Conservation (phyloP, 2,329 filamentous ascomycete genomes). For the Juglanconis oblonga region DNA sequence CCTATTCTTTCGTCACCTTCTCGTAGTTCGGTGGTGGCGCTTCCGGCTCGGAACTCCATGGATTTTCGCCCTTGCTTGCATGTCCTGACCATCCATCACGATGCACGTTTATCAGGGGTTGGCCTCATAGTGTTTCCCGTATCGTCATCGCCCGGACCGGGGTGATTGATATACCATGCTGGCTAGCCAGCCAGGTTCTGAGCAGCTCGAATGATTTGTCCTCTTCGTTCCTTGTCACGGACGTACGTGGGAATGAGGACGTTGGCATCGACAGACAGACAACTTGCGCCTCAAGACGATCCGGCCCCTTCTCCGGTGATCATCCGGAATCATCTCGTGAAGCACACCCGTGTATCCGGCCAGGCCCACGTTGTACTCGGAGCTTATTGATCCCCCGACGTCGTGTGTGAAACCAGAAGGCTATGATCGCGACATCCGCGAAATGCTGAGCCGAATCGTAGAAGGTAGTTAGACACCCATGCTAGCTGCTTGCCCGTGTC, state of each 20-base stretch:
- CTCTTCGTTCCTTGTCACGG: not conserved
- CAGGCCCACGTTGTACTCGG: not conserved
- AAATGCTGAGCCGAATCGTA: not conserved
- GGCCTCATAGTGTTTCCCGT: too few species aligned
- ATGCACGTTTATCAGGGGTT: too few species aligned
- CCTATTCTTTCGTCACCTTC: too few species aligned
- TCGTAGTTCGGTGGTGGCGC: too few species aligned
- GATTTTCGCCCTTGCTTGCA: too few species aligned
- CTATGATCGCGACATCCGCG: slow-evolving; percentile 5
- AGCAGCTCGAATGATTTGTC: too few species aligned
- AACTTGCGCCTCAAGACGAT: slow-evolving; percentile 19
- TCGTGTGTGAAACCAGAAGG: slow-evolving; percentile 15
- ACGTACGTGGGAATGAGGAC: slow-evolving; percentile 15
- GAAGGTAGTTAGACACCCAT: not conserved
- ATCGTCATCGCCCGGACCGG: too few species aligned
- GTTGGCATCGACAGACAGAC: slow-evolving; percentile 20
- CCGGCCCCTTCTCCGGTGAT: slow-evolving; percentile 11
- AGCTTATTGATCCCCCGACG: not conserved
- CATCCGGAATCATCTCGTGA: slow-evolving; percentile 18
- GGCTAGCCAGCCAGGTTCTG: too few species aligned
- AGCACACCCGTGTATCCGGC: slow-evolving; percentile 19
- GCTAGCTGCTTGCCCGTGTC: not conserved
- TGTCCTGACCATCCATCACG: too few species aligned
- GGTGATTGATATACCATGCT: too few species aligned
- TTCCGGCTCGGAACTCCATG: too few species aligned